phyloP scores from a whole-genome alignment of 352 stramenopile genomes.

The Albugo laibachii region DNA sequence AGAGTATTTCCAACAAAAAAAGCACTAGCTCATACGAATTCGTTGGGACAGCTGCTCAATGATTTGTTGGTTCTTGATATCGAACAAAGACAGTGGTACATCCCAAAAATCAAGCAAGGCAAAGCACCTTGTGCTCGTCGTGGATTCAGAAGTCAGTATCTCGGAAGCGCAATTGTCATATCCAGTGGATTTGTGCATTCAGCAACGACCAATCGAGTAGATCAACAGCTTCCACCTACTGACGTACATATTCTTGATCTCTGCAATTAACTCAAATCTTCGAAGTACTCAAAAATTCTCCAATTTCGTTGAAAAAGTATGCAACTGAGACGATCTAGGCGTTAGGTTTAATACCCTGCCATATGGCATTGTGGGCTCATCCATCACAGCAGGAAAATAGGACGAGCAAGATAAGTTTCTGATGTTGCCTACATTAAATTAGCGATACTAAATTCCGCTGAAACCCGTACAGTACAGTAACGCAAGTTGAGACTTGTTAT shows the following conservation, averaged over 20 bases:
- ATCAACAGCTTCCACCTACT: conserved; percentile 32
- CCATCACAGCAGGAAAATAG: too few species aligned
- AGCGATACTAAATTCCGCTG: too few species aligned
- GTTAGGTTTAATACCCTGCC: too few species aligned
- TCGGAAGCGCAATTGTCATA: conserved; percentile 47
- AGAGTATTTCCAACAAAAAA: too few species aligned
- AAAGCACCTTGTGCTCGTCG: conserved; percentile 27
- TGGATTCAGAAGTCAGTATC: conserved; percentile 66
- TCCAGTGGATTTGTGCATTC: conserved; percentile 49
- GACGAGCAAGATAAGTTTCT: too few species aligned
- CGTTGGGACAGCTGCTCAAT: conserved; percentile 22
- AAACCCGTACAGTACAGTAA: too few species aligned
- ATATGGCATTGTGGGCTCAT: too few species aligned
- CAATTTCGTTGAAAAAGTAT: too few species aligned
- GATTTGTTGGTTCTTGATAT: conserved; percentile 28
- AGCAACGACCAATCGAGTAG: conserved; percentile 14
- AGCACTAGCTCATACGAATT: conserved; percentile 6
- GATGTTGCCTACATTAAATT: too few species aligned
- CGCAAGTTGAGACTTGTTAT: too few species aligned
- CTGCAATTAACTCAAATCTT: background rate
- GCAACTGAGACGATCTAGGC: too few species aligned
- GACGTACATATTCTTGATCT: conserved; percentile 26
- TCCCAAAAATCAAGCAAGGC: conserved; percentile 11
- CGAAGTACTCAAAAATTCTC: too few species aligned
- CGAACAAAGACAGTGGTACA: conserved; percentile 13